Evolutionary conservation across 306 rosid genomes (phyloP).

Genomic region (Cucumis cinereus): DNA sequence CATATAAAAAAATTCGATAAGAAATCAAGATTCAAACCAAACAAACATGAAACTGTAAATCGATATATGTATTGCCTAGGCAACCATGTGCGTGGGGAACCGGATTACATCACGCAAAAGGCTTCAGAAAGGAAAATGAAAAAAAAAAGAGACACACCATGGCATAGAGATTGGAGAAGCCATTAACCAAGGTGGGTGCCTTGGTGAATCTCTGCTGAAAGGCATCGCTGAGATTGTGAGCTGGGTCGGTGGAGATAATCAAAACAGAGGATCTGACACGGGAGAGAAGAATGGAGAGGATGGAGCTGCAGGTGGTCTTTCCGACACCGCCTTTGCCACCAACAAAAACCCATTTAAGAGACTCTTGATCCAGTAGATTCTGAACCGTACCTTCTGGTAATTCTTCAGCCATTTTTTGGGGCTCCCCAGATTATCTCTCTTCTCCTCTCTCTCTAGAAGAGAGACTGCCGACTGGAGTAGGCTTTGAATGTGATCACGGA

Average conservation of each 20-base stretch:
- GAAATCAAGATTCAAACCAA: neutral
- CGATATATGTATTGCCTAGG: neutral
- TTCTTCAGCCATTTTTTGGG: constrained; percentile 24
- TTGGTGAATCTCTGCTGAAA: constrained; percentile 90
- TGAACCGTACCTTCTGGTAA: constrained; percentile 54
- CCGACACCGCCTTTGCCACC: constrained; percentile 99
- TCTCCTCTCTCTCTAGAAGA: neutral
- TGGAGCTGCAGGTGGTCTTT: constrained; percentile 90
- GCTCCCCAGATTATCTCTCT: neutral
- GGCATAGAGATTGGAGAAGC: constrained; percentile 84
- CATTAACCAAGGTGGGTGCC: constrained; percentile 79
- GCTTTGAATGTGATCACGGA: neutral
- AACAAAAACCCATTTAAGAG: constrained; percentile 89
- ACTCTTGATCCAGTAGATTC: constrained; percentile 74
- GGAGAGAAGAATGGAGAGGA: constrained; percentile 72
- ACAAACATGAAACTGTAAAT: neutral
- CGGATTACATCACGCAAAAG: neutral
- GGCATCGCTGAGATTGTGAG: constrained; percentile 98
- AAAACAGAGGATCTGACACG: constrained; percentile 73
- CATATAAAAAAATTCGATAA: neutral
- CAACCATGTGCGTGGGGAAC: neutral
- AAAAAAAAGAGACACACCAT: constrained; percentile 34
- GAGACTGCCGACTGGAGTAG: constrained; percentile 6
- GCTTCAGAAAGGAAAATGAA: neutral
- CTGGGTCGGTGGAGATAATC: constrained; percentile 96